These are phyloP conservation scores for Trametes hirsuta DNA, from an alignment of 1,284 basidiomycete species.

Conservation along the genomic window DNA sequence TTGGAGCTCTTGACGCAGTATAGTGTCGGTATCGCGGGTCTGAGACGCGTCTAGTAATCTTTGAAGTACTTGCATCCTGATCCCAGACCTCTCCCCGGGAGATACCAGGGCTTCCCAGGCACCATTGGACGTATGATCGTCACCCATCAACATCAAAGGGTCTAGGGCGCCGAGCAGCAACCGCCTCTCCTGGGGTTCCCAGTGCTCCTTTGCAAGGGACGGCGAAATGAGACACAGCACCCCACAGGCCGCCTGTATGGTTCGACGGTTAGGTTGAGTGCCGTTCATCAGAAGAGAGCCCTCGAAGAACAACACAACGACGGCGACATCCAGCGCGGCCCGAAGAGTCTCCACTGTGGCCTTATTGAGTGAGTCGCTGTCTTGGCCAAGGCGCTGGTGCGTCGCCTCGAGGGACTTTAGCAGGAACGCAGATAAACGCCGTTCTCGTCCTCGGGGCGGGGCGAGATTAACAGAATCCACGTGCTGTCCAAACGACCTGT, in stretches of 20 bases:
- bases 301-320: conserved; percentile 71
- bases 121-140: conserved; percentile 30
- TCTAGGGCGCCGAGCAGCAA: conserved; percentile 68
- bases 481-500: neutral
- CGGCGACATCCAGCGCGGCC: conserved; percentile 67
- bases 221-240: conserved; percentile 50
- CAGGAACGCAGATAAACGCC: conserved; percentile 69
- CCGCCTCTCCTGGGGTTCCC: conserved; percentile 64
- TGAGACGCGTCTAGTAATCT: conserved; percentile 34
- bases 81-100: conserved; percentile 69
- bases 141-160: conserved; percentile 51
- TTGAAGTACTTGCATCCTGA: conserved; percentile 56
- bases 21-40: conserved; percentile 10
- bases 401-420: conserved; percentile 60
- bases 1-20: conserved; percentile 42
- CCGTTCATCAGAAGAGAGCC: conserved; percentile 67
- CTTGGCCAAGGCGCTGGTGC: conserved; percentile 49
- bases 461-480: conserved; percentile 35
- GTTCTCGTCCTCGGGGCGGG: conserved; percentile 56
- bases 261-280: conserved; percentile 56
- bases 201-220: conserved; percentile 47
- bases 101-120: conserved; percentile 59
- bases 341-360: conserved; percentile 66
- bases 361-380: conserved; percentile 38
- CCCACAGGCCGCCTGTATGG: conserved; percentile 64